A percentile compares a stretch with the other conserved stretches of the same genome.
phyloP scores from a whole-genome alignment of 106 monocot species.

The Gastrodia elata region DNA sequence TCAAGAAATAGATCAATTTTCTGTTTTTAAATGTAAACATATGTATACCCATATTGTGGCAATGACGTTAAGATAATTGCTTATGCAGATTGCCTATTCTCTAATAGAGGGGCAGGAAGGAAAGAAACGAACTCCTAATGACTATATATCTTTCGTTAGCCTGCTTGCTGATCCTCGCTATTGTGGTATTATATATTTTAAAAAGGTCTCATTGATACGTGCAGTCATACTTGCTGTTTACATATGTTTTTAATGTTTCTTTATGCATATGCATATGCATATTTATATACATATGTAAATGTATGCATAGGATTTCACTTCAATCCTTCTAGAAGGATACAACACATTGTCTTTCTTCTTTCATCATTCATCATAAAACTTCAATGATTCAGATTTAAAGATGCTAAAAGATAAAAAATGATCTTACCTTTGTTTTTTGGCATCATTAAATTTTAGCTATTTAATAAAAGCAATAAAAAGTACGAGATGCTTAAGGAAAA shows the following conservation, averaged over 20 bases:
- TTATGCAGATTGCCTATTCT: conserved; percentile 80
- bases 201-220: background rate
- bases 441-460: too few relatives aligned
- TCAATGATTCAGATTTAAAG: too few relatives aligned
- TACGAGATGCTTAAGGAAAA: too few relatives aligned
- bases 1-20: background rate
- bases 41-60: background rate
- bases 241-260: too few relatives aligned
- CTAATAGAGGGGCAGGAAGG: conserved; percentile 93
- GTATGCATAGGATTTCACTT: background rate
- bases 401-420: too few relatives aligned
- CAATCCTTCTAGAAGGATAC: too few relatives aligned
- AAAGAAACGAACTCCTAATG: conserved; percentile 48
- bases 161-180: conserved; percentile 89
- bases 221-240: background rate
- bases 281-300: background rate
- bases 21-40: background rate
- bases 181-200: conserved; percentile 44
- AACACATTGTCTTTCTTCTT: too few relatives aligned
- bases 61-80: conserved; percentile 21
- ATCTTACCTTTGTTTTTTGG: too few relatives aligned
- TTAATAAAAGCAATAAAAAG: too few relatives aligned
- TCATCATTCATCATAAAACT: too few relatives aligned
- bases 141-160: conserved; percentile 77
- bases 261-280: background rate